These are phyloP conservation scores for Apiospora saccharicola DNA, from an alignment of 2,329 filamentous ascomycete species.

Conservation along the genomic window DNA sequence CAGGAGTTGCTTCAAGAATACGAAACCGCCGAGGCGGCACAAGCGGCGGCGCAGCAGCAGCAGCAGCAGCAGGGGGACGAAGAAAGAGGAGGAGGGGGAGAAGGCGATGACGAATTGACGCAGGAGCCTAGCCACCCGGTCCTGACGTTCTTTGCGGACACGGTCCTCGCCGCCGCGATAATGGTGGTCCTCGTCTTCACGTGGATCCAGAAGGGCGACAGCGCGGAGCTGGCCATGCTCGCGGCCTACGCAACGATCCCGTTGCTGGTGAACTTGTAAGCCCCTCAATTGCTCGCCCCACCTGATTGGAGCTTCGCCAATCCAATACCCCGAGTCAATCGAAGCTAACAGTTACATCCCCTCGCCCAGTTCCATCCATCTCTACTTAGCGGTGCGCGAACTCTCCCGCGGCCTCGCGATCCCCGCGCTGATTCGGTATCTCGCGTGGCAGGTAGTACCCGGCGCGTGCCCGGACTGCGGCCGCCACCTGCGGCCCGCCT, in stretches of 20 bases:
- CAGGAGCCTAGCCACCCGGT: conserved; percentile 29
- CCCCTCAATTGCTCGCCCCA: neutral
- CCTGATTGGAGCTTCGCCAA: neutral
- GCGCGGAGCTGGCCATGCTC: conserved; percentile 47
- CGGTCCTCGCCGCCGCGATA: conserved; percentile 45
- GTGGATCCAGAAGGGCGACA: conserved; percentile 43
- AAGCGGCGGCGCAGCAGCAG: neutral
- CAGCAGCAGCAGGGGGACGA: neutral
- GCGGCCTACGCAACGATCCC: conserved; percentile 53
- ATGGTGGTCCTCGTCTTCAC: conserved; percentile 51
- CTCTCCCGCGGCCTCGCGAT: conserved; percentile 51
- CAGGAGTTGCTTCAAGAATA: conserved; percentile 9
- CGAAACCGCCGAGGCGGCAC: conserved; percentile 19
- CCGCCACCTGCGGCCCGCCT: conserved; percentile 45
- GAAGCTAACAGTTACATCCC: no score
- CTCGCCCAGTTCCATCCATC: conserved; percentile 48
- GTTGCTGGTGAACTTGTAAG: conserved; percentile 51
- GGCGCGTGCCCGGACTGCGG: conserved; percentile 51
- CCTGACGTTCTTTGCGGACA: conserved; percentile 47
- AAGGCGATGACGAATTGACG: neutral
- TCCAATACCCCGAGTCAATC: neutral
- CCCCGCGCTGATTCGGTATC: conserved; percentile 46
- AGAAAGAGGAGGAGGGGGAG: neutral
- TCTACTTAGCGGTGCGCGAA: conserved; percentile 46
- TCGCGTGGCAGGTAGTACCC: conserved; percentile 49